These are phyloP conservation scores for Trichothecium roseum DNA, from an alignment of 2,329 filamentous ascomycete species.

Conservation along the genomic window DNA sequence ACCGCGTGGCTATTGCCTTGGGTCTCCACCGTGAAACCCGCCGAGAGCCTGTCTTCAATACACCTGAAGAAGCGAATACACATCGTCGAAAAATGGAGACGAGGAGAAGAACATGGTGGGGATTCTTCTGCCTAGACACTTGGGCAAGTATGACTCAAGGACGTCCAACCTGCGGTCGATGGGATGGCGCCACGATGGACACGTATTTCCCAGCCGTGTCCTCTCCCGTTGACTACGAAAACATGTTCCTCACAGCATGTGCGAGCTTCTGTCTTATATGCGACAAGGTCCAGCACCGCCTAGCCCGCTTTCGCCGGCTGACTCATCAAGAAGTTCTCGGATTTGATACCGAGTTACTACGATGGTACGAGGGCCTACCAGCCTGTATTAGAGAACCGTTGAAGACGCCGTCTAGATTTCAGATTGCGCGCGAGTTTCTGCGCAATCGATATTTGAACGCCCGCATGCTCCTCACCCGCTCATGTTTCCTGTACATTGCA, in stretches of 20 bases:
- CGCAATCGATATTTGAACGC: slow-evolving; percentile 18
- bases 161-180: slow-evolving; percentile 34
- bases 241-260: slow-evolving; percentile 14
- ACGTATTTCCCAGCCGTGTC: slow-evolving; percentile 12
- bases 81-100: slow-evolving; percentile 31
- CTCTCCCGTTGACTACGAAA: slow-evolving; percentile 13
- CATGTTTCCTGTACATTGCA: slow-evolving; percentile 12
- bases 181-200: slow-evolving; percentile 20
- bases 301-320: slow-evolving; percentile 15
- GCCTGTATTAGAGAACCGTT: slow-evolving; percentile 10
- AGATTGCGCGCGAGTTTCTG: slow-evolving; percentile 16
- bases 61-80: slow-evolving; percentile 32
- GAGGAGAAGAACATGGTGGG: slow-evolving; percentile 62
- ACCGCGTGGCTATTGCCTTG: slow-evolving; percentile 65
- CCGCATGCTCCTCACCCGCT: slow-evolving; percentile 14
- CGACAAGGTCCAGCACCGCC: slow-evolving; percentile 17
- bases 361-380: slow-evolving; percentile 15
- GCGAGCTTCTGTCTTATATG: slow-evolving; percentile 18
- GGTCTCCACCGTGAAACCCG: slow-evolving; percentile 55
- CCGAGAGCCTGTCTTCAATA: slow-evolving; percentile 11
- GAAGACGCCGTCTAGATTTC: slow-evolving; percentile 13
- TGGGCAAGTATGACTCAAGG: slow-evolving; percentile 63
- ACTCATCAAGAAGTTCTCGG: slow-evolving; percentile 12
- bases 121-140: slow-evolving; percentile 59
- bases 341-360: slow-evolving; percentile 16